Conservation (phyloP, 2,329 filamentous ascomycete species). For the Xylariomycetidae sp. region DNA sequence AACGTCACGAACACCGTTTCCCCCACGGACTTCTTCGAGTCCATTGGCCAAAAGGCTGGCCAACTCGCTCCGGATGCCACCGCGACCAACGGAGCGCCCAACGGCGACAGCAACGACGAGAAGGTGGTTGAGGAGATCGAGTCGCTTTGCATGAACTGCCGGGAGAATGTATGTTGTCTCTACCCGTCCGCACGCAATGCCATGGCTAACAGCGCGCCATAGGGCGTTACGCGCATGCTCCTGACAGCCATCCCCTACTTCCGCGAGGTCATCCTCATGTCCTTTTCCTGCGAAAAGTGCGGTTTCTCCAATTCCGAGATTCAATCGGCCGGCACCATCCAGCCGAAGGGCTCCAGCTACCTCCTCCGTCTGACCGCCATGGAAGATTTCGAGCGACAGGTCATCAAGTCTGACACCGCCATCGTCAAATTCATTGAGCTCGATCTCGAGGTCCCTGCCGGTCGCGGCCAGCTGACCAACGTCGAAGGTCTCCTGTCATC, state of each 20-base stretch:
- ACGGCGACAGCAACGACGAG: conserved; percentile 36
- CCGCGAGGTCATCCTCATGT: conserved; percentile 96
- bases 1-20: conserved; percentile 26
- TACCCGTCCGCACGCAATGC: background rate
- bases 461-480: conserved; percentile 87
- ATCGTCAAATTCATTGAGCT: conserved; percentile 83
- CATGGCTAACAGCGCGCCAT: background rate
- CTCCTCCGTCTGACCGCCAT: conserved; percentile 69
- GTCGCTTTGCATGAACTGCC: conserved; percentile 82
- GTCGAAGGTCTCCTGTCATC: conserved; percentile 79
- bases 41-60: conserved; percentile 56
- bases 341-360: conserved; percentile 81
- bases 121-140: conserved; percentile 63
- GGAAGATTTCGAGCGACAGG: conserved; percentile 74
- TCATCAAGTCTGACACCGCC: conserved; percentile 88
- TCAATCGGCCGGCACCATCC: conserved; percentile 85
- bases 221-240: conserved; percentile 81
- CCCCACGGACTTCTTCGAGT: conserved; percentile 51
- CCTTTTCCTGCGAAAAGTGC: conserved; percentile 88
- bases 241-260: conserved; percentile 95
- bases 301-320: conserved; percentile 87
- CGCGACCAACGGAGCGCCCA: conserved; percentile 23
- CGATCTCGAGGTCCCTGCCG: conserved; percentile 87
- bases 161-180: conserved; percentile 57
- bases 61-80: conserved; percentile 38